Evolutionary conservation across 352 stramenopile species (phyloP), one percentile per base, ranked within the genome.

Genomic region (Phytopythium helicoides): DNA sequence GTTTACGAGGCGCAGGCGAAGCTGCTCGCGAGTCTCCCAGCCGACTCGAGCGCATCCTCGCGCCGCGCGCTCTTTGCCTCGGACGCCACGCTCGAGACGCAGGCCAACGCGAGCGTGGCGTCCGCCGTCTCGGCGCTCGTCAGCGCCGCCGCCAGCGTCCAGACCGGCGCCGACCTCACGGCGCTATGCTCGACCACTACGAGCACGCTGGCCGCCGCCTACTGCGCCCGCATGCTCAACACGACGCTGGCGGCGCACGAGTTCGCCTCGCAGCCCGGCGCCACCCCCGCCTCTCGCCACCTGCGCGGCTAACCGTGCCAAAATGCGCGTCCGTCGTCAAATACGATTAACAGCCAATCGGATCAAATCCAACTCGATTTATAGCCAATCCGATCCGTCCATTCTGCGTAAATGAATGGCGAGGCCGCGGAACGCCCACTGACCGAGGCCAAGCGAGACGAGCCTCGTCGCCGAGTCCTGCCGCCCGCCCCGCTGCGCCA

Each of bases 1-100:
- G 62, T 84, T 12, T 84, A 81, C 50, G 36, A 60, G n/a, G 59
- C 66, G 3, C 73, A 84, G 28, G 47, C 58, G 10, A 50, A 54
- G 23, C 39, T 81, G 33, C 64, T 84, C 16, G 57, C 60, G 21
- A 73, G 57, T 58, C 44, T 84, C 11, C 57, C 66, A 2, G 39
- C 53, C 5, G 58, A 53, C 16, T 58, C 58, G 33, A 52, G 46
- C 46, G 3, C 46, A 11, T 44, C 46, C 31, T 35, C 46, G 3
- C 46, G 33, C 21, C 46, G 46, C 16, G 6, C 33, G 6, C 33
- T 52, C 10, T 21, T 42, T 18, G 31, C 33, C 0, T 12, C 46
- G 3, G 19, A 28, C 10, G 33, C 46, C 14, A 44, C 8, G 2
- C 11, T 22, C 9, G 33, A 18, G 18, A 12, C 33, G 16, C 46